Conservation (phyloP, 768 basidiomycete genomes). For the Mycena sanguinolenta region DNA sequence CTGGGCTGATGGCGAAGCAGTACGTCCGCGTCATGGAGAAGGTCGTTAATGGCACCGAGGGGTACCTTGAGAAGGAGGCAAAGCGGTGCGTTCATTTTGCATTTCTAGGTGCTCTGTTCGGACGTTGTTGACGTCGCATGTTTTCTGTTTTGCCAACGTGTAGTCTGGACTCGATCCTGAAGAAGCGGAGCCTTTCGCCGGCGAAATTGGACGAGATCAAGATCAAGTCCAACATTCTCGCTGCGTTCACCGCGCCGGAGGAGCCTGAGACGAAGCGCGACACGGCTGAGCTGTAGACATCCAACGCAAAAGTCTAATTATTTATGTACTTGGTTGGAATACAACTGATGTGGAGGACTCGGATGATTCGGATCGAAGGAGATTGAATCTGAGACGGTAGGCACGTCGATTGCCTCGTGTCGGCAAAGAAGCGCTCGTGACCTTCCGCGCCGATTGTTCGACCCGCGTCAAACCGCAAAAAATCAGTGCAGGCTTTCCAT, state of each 20-base stretch:
- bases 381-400: slow-evolving; percentile 33
- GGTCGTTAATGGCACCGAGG: slow-evolving; percentile 74
- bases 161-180: slow-evolving; percentile 82
- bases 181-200: slow-evolving; percentile 81
- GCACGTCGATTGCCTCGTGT: slow-evolving; percentile 45
- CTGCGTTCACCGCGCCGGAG: slow-evolving; percentile 64
- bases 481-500: slow-evolving; percentile 16
- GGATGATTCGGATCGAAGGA: slow-evolving; percentile 1
- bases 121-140: slow-evolving; percentile 20
- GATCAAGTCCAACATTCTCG: slow-evolving; percentile 89
- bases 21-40: slow-evolving; percentile 95
- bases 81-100: slow-evolving; percentile 68
- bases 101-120: slow-evolving; percentile 23
- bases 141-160: slow-evolving; percentile 10
- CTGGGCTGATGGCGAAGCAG: slow-evolving; percentile 72
- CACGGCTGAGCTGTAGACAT: slow-evolving; percentile 55
- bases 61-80: slow-evolving; percentile 88
- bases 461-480: slow-evolving; percentile 31
- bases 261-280: slow-evolving; percentile 52
- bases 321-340: neutral
- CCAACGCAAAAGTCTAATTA: neutral
- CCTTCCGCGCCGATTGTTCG: slow-evolving; percentile 35
- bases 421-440: slow-evolving; percentile 47
- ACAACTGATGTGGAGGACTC: neutral
- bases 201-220: slow-evolving; percentile 94